Evolutionary conservation across 805 yeast genomes (phyloP).

Genomic region (Yarrowia sp.): DNA sequence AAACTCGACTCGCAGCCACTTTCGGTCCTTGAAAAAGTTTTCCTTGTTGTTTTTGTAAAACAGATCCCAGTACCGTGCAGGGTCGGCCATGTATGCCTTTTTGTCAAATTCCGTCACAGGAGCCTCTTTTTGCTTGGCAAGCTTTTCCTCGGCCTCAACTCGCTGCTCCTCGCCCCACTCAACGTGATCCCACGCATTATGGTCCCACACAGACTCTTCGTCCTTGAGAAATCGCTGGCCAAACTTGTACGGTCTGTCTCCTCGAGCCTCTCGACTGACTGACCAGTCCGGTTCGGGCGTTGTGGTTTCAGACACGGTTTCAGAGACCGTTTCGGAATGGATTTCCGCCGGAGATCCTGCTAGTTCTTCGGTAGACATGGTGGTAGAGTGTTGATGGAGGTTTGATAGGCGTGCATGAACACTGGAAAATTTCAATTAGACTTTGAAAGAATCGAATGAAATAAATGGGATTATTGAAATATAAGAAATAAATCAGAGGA

Average conservation of each 20-base stretch:
- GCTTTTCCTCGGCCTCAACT: conserved; percentile 66
- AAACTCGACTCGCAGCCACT: conserved; percentile 93
- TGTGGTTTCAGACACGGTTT: background rate
- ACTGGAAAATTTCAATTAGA: background rate
- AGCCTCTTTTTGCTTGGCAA: conserved; percentile 65
- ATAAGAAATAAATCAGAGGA: too few species aligned
- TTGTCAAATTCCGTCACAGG: conserved; percentile 92
- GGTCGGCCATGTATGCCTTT: conserved; percentile 68
- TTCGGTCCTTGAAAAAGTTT: conserved; percentile 93
- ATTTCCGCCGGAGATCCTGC: conserved; percentile 9
- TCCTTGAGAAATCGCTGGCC: conserved; percentile 77
- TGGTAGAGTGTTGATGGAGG: background rate
- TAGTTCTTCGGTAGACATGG: background rate
- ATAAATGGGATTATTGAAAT: background rate
- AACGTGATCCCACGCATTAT: conserved; percentile 96
- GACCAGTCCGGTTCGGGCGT: conserved; percentile 25
- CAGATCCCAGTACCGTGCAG: conserved; percentile 92
- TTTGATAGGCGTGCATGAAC: background rate
- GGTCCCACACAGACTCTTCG: conserved; percentile 76
- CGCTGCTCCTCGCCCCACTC: conserved; percentile 95
- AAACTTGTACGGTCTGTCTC: conserved; percentile 82
- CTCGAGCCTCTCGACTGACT: conserved; percentile 8
- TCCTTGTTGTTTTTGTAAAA: conserved; percentile 88
- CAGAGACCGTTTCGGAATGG: background rate
- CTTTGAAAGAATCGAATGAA: background rate